Evolutionary conservation across 305 asterid genomes (phyloP), one percentile per base, ranked within the genome.

Genomic region (Fraxinus velutina): DNA sequence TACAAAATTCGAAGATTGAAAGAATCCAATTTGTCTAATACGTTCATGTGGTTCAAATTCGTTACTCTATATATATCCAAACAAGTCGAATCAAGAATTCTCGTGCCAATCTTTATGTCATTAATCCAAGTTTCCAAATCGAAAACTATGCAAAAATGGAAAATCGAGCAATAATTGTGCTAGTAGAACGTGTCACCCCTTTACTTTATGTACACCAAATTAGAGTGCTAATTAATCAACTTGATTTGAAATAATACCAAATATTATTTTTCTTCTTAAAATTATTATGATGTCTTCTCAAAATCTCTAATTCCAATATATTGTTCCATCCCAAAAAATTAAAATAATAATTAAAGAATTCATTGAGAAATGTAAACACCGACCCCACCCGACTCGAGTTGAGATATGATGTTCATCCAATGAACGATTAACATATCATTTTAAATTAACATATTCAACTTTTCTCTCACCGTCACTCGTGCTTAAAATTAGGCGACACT

Each of bases 171-270:
- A 22, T 21, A 21, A 62, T 62, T 22, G 72, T 10, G 15, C 33
- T 62, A 2, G 0, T 62, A 62, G 71, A 22, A 62, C 71, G 71
- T 62, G 71, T 62, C 71, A 62, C 12, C 71, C 71, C 71, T 22
- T 6, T 8, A 62, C 15, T 60, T 8, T 13, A 6, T 27, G 73
- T 66, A 3, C 19, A 12, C 19, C 19, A 66, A 66, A 12, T 64
- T 22, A 64, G 22, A 15, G 21, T 60, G 37, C 19, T 55, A 30
- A 34, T 52, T 80, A 17, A 80, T 73, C 9, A 34, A 47, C 78
- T 13, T n/a, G 24, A 10, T 33, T 52, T 80, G 32, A 44, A 52
- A 37, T 81, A 52, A 9, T 30, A 82, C 57, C 85, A 29, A 70
- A 82, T 44, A 22, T 71, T 77, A 71, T 52, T n/a, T 10, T 44